Evolutionary conservation across 106 monocot genomes (phyloP).

Genomic region (Acorus calamus): DNA sequence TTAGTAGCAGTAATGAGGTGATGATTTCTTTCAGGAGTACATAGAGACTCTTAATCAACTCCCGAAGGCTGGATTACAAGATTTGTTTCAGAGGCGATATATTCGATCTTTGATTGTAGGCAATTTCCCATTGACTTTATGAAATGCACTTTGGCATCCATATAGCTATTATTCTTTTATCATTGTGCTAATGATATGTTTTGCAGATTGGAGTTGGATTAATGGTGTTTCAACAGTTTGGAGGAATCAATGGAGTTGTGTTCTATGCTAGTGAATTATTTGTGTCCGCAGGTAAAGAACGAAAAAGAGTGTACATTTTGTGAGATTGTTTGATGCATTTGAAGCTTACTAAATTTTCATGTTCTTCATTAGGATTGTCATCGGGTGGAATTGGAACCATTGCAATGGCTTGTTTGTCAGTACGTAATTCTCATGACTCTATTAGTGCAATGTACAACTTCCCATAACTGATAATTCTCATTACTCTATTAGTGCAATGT

Average conservation of each 20-base stretch:
- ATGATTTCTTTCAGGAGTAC: constrained; percentile 26
- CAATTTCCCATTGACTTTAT: not conserved
- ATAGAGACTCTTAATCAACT: constrained; percentile 18
- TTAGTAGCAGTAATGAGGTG: too few species aligned
- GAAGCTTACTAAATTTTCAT: too few species aligned
- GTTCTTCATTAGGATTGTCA: constrained; percentile 18
- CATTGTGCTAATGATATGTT: not conserved
- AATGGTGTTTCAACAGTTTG: constrained; percentile 60
- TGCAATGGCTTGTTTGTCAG: constrained; percentile 8
- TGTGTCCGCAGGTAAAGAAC: constrained; percentile 24
- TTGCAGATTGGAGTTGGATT: constrained; percentile 47
- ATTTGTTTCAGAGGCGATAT: constrained; percentile 42
- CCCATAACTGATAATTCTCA: too few species aligned
- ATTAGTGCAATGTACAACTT: too few species aligned
- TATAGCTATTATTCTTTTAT: not conserved
- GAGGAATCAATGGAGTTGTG: constrained; percentile 43
- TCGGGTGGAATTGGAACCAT: constrained; percentile 16
- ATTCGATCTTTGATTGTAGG: constrained; percentile 34
- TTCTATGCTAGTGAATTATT: constrained; percentile 25
- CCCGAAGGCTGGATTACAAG: constrained; percentile 25
- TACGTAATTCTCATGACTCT: too few species aligned
- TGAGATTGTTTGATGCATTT: too few species aligned
- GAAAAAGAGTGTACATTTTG: not conserved
- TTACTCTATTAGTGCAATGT: too few species aligned
- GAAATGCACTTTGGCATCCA: not conserved